These are phyloP conservation scores for Penicillium pulvis DNA, from an alignment of 495 filamentous ascomycete genomes.

Conservation along the genomic window DNA sequence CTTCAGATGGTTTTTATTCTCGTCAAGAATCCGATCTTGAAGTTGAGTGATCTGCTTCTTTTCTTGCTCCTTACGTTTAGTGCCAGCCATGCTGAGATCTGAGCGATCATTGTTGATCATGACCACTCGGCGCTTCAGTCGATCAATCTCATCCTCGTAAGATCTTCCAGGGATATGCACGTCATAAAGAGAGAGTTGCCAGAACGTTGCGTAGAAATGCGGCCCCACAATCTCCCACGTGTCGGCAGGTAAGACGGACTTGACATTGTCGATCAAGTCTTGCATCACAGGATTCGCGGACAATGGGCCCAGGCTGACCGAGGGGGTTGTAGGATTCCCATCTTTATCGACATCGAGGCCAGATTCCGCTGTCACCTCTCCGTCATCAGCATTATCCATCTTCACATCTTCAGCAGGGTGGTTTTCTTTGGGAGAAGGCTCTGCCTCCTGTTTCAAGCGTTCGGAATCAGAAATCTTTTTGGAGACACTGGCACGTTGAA, in stretches of 20 bases:
- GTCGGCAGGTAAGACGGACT: slow-evolving; percentile 58
- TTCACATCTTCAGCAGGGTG: slow-evolving; percentile 31
- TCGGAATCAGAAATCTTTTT: slow-evolving; percentile 54
- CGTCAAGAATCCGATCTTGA: slow-evolving; percentile 63
- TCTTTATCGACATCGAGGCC: slow-evolving; percentile 45
- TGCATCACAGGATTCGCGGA: slow-evolving; percentile 75
- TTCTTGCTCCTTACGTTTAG: slow-evolving; percentile 63
- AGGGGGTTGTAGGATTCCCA: slow-evolving; percentile 16
- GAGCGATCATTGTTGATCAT: slow-evolving; percentile 68
- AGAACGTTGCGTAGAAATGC: slow-evolving; percentile 88
- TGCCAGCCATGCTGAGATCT: slow-evolving; percentile 64
- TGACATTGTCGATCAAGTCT: slow-evolving; percentile 70
- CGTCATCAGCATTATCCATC: slow-evolving; percentile 39
- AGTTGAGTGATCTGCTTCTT: slow-evolving; percentile 61
- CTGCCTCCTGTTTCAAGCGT: slow-evolving; percentile 26
- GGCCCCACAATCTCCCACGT: slow-evolving; percentile 69
- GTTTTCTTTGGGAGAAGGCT: slow-evolving; percentile 22
- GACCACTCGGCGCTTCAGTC: slow-evolving; percentile 60
- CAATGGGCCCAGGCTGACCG: slow-evolving; percentile 26
- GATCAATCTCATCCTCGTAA: slow-evolving; percentile 71
- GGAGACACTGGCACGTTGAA: slow-evolving; percentile 70
- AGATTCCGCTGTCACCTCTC: slow-evolving; percentile 20
- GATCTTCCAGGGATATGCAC: slow-evolving; percentile 69
- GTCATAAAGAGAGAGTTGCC: slow-evolving; percentile 83
- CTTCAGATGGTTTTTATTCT: slow-evolving; percentile 68